Percentiles rank a stretch among this genome's conserved stretches.
phyloP scores from a whole-genome alignment of 805 yeast species.

The Kazachstania bromeliacearum region DNA sequence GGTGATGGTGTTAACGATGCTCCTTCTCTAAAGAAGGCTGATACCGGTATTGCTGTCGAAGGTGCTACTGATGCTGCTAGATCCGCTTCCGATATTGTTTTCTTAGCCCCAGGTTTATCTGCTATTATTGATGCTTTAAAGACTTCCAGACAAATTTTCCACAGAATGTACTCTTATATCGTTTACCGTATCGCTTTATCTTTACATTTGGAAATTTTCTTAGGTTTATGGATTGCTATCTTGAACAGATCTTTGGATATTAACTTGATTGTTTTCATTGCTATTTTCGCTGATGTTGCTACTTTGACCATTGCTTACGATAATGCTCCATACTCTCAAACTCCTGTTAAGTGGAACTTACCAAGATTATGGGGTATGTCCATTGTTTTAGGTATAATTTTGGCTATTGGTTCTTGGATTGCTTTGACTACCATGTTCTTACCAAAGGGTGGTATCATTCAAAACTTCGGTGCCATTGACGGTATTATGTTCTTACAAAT shows the following conservation, averaged over 20 bases:
- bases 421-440: slow-evolving; percentile 89
- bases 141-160: slow-evolving; percentile 95
- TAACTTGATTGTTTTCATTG: slow-evolving; percentile 90
- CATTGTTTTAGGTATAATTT: slow-evolving; percentile 69
- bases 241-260: slow-evolving; percentile 78
- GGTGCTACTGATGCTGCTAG: slow-evolving; percentile 97
- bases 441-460: slow-evolving; percentile 87
- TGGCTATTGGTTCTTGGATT: slow-evolving; percentile 92
- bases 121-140: slow-evolving; percentile 90
- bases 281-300: slow-evolving; percentile 95
- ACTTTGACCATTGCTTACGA: slow-evolving; percentile 95
- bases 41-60: slow-evolving; percentile 95
- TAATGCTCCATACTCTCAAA: slow-evolving; percentile 89
- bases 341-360: slow-evolving; percentile 93
- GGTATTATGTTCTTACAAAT: slow-evolving; percentile 91
- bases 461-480: slow-evolving; percentile 89
- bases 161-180: slow-evolving; percentile 97
- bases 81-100: slow-evolving; percentile 94
- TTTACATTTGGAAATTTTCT: slow-evolving; percentile 86
- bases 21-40: slow-evolving; percentile 94
- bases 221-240: slow-evolving; percentile 95
- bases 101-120: slow-evolving; percentile 91
- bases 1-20: slow-evolving; percentile 99
- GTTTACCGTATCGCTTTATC: slow-evolving; percentile 97
- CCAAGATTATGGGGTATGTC: slow-evolving; percentile 98